Conservation (phyloP, 1,284 basidiomycete species). For the Fomitopsis schrenkii region DNA sequence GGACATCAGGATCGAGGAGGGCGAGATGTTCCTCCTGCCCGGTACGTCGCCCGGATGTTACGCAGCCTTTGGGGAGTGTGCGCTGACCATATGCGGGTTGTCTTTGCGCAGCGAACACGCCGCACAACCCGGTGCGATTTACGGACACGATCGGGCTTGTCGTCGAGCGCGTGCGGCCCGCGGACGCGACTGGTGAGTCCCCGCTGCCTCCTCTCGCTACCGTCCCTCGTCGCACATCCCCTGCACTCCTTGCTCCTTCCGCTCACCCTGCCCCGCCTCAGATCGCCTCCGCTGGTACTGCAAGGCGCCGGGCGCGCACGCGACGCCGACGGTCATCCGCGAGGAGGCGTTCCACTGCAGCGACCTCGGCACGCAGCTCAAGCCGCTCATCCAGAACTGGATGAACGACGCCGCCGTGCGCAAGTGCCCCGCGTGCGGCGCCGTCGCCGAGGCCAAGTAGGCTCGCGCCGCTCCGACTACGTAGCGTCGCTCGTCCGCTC, state of each 20-base stretch:
- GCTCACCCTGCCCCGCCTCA: conserved; percentile 26
- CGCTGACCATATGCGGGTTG: neutral
- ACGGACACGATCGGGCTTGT: conserved; percentile 94
- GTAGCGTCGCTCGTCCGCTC: too few relatives aligned
- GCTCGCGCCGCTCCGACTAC: neutral
- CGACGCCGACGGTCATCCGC: conserved; percentile 77
- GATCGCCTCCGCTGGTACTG: conserved; percentile 97
- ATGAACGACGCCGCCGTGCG: conserved; percentile 56
- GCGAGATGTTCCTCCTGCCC: conserved; percentile 94
- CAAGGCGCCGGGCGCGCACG: conserved; percentile 54
- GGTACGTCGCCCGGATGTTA: conserved; percentile 42
- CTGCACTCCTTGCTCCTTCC: too few relatives aligned
- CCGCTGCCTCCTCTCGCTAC: neutral
- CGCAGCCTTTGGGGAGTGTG: neutral
- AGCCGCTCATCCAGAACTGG: conserved; percentile 87
- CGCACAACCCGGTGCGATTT: conserved; percentile 92
- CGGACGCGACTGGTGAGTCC: conserved; percentile 47
- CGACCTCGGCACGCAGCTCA: conserved; percentile 91
- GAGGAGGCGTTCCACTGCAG: conserved; percentile 88
- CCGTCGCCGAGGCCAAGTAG: conserved; percentile 62
- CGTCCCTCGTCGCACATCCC: too few relatives aligned
- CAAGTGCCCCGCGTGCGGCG: conserved; percentile 68
- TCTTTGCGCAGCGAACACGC: conserved; percentile 71
- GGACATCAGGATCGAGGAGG: conserved; percentile 89
- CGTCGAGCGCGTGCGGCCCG: conserved; percentile 85